A percentile compares a stretch with the other conserved stretches of the same genome.
phyloP scores from a whole-genome alignment of 192 early-diverging fungal genomes.

The Coemansia sp. region DNA sequence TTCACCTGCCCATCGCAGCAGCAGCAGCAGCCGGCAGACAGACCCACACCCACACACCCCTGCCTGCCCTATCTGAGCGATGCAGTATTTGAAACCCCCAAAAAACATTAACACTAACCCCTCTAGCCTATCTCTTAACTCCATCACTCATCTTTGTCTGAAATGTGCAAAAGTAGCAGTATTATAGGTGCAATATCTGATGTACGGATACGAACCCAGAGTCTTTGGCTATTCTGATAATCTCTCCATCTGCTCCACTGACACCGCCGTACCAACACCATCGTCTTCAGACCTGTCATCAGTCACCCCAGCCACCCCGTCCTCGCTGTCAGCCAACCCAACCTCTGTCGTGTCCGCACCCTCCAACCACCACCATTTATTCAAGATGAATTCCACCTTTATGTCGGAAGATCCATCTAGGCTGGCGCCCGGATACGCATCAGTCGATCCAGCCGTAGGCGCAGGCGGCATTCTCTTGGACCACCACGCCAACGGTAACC shows the following conservation, averaged over 20 bases:
- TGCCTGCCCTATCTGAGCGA: neutral
- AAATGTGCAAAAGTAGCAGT: constrained; percentile 1
- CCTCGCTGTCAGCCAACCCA: constrained; percentile 4
- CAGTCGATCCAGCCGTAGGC: constrained; percentile 24
- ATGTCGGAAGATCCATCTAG: constrained; percentile 41
- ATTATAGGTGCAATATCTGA: constrained; percentile 11
- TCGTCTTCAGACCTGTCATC: constrained; percentile 15
- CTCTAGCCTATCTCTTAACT: constrained; percentile 5
- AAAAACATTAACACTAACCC: neutral
- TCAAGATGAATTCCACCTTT: constrained; percentile 55
- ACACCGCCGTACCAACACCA: constrained; percentile 34
- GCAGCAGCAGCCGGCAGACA: too few species aligned
- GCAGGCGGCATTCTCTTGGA: constrained; percentile 31
- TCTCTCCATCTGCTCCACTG: constrained; percentile 47
- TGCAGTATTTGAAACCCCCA: neutral
- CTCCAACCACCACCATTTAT: constrained; percentile 21
- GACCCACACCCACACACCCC: neutral
- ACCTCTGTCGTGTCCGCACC: constrained; percentile 15
- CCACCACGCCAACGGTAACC: constrained; percentile 20
- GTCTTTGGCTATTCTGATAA: constrained; percentile 42
- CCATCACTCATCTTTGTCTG: neutral
- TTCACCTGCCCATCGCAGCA: neutral
- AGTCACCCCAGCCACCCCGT: neutral
- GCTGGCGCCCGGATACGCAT: constrained; percentile 22
- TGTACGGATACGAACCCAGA: constrained; percentile 48